These are phyloP conservation scores for Zhuliangozyma parablackwelliae DNA, from an alignment of 1,139 yeast species.

Conservation along the genomic window DNA sequence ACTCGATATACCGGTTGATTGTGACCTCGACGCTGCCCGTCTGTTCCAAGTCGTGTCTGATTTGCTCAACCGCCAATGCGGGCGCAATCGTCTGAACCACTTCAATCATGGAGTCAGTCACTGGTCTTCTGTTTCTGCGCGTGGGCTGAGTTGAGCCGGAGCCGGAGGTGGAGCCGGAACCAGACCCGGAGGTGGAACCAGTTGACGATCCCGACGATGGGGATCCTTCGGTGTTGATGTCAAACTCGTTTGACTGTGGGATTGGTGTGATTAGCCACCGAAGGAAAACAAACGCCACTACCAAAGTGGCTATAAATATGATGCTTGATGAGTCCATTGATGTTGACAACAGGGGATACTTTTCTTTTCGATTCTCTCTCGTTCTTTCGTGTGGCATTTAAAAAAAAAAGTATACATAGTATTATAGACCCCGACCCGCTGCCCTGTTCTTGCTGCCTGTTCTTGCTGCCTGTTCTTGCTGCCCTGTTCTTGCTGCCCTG, in stretches of 20 bases:
- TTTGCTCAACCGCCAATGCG: slow-evolving; percentile 62
- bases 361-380: too few relatives aligned
- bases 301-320: slow-evolving; percentile 45
- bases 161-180: slow-evolving; percentile 2
- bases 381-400: too few relatives aligned
- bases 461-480: too few relatives aligned
- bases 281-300: slow-evolving; percentile 51
- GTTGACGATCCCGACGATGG: slow-evolving; percentile 2
- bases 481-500: too few relatives aligned
- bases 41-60: slow-evolving; percentile 55
- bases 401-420: too few relatives aligned
- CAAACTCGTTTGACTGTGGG: slow-evolving; percentile 32
- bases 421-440: too few relatives aligned
- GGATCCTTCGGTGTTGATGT: slow-evolving; percentile 6
- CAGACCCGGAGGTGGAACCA: too few relatives aligned
- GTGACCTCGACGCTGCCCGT: slow-evolving; percentile 82
- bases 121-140: slow-evolving; percentile 43
- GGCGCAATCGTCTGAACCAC: slow-evolving; percentile 86
- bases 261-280: slow-evolving; percentile 61
- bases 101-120: slow-evolving; percentile 79
- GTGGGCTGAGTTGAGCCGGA: slow-evolving; percentile 2
- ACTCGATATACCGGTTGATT: slow-evolving; percentile 62
- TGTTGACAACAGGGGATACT: too few relatives aligned
- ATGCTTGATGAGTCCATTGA: slow-evolving; percentile 52
- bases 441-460: too few relatives aligned